Conservation (phyloP, 768 basidiomycete genomes). For the Obba rivulosa region DNA sequence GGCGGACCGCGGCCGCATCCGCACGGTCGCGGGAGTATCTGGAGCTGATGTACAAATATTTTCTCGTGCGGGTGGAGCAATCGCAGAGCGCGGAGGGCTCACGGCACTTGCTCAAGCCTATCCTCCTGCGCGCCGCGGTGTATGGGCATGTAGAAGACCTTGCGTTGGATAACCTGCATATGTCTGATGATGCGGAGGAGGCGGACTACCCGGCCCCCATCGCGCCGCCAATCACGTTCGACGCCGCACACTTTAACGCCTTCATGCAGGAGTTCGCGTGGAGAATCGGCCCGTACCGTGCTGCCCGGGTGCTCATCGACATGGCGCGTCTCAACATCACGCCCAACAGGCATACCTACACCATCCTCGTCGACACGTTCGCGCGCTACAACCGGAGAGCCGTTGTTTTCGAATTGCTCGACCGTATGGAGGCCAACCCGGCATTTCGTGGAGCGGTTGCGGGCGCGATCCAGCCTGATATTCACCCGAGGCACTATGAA, state of each 20-base stretch:
- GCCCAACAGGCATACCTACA: slow-evolving; percentile 44
- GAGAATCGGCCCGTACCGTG: slow-evolving; percentile 25
- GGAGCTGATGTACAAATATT: slow-evolving; percentile 2
- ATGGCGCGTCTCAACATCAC: slow-evolving; percentile 43
- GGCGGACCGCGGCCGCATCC: neutral
- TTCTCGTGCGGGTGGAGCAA: neutral
- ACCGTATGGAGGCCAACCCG: slow-evolving; percentile 30
- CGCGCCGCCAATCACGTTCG: slow-evolving; percentile 17
- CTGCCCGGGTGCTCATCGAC: slow-evolving; percentile 41
- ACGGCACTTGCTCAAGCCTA: neutral
- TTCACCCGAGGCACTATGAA: neutral
- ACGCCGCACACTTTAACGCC: slow-evolving; percentile 42
- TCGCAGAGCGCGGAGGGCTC: neutral
- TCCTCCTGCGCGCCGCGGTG: slow-evolving; percentile 1
- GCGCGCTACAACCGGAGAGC: slow-evolving; percentile 32
- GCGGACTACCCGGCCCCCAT: neutral
- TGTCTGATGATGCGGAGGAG: neutral
- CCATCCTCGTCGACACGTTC: slow-evolving; percentile 43
- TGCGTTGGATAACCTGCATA: neutral
- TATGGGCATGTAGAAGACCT: neutral
- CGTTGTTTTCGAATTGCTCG: slow-evolving; percentile 37
- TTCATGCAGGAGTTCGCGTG: slow-evolving; percentile 42
- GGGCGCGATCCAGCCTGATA: slow-evolving; percentile 17
- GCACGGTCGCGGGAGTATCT: neutral
- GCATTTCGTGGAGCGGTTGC: slow-evolving; percentile 1